Evolutionary conservation across 768 basidiomycete genomes (phyloP).

Genomic region (Amanita pseudoporphyria): DNA sequence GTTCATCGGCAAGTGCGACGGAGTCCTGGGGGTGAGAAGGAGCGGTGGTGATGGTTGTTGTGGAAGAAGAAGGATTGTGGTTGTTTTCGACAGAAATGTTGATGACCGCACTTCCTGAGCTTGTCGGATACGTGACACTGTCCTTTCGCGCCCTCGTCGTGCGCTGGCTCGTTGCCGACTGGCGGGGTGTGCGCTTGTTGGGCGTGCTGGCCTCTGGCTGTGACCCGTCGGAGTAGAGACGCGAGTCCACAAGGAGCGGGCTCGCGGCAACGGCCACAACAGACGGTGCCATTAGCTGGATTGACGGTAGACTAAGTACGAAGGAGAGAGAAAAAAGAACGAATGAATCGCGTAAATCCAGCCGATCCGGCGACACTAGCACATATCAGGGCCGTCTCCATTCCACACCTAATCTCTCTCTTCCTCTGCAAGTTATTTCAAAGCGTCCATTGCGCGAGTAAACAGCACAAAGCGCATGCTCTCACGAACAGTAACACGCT

Average conservation of each 20-base stretch:
- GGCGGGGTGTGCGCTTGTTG: constrained; percentile 18
- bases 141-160: constrained; percentile 19
- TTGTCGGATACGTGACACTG: constrained; percentile 12
- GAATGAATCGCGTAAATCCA: constrained; percentile 7
- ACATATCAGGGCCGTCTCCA: constrained; percentile 1
- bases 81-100: constrained; percentile 35
- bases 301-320: constrained; percentile 2
- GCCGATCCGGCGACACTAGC: background rate
- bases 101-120: constrained; percentile 37
- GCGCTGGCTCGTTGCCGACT: constrained; percentile 11
- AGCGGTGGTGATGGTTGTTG: constrained; percentile 16
- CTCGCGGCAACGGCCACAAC: constrained; percentile 28
- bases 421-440: too few relatives aligned
- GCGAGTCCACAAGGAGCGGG: constrained; percentile 22
- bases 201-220: constrained; percentile 21
- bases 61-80: constrained; percentile 16
- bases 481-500: background rate
- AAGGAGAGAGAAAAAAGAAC: constrained; percentile 13
- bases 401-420: too few relatives aligned
- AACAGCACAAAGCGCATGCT: background rate
- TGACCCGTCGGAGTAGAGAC: constrained; percentile 33
- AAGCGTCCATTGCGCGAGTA: too few relatives aligned
- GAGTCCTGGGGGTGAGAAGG: constrained; percentile 23
- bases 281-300: constrained; percentile 19
- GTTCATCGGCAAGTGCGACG: constrained; percentile 53